Percentiles rank a stretch among this genome's conserved stretches.
These are phyloP conservation scores for Tuber umbilicatum DNA, from an alignment of 495 filamentous ascomycete species.

Conservation along the genomic window DNA sequence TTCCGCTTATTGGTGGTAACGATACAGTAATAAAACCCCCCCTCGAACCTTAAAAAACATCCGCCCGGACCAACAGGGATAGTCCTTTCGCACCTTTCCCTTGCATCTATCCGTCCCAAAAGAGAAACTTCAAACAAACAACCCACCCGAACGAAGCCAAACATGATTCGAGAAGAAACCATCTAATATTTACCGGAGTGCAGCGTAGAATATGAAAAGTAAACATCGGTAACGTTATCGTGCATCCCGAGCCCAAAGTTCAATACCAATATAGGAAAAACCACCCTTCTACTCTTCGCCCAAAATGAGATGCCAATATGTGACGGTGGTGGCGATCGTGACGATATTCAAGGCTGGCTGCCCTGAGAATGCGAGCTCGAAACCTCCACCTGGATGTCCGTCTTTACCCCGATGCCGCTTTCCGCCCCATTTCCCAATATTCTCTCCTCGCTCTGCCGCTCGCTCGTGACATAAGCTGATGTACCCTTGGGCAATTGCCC, in stretches of 20 bases:
- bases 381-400: constrained; percentile 31
- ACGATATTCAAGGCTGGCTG: background rate
- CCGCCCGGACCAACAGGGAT: too few relatives aligned
- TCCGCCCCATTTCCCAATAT: constrained; percentile 14
- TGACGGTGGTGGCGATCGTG: background rate
- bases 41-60: background rate
- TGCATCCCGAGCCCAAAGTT: background rate
- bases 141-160: background rate
- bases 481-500: constrained; percentile 13
- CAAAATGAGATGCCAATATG: background rate
- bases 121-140: background rate
- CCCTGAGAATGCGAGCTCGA: constrained; percentile 24
- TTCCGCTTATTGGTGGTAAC: background rate
- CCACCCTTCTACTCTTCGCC: background rate
- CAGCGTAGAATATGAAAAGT: background rate
- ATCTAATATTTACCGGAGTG: background rate
- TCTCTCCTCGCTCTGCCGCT: constrained; percentile 22
- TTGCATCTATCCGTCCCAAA: background rate
- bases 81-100: background rate
- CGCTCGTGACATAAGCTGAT: constrained; percentile 20
- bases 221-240: background rate
- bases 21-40: background rate
- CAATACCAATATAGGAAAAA: background rate
- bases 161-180: background rate
- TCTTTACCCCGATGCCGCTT: constrained; percentile 32